Evolutionary conservation across 306 rosid species (phyloP).

Genomic region (Datisca glomerata): DNA sequence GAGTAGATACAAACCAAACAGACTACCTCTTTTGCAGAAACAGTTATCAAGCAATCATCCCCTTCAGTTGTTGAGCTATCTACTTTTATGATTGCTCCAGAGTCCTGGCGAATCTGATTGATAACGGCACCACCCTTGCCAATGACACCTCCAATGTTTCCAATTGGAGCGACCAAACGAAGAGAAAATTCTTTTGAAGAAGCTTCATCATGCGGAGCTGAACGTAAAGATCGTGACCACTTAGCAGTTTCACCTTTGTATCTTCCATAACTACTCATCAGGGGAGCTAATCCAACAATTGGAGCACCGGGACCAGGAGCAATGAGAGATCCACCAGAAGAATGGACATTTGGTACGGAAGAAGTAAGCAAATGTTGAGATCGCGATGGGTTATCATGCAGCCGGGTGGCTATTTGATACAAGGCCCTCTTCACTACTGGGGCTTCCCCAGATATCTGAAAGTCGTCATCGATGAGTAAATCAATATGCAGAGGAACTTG

Average conservation of each 20-base stretch:
- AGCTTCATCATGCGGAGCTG: conserved; percentile 78
- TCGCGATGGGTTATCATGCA: conserved; percentile 89
- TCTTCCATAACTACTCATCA: conserved; percentile 77
- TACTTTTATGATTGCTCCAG: conserved; percentile 87
- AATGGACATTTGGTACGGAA: conserved; percentile 36
- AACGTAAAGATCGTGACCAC: conserved; percentile 84
- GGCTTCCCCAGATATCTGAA: conserved; percentile 79
- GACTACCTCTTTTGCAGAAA: conserved; percentile 81
- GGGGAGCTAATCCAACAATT: conserved; percentile 72
- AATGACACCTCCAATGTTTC: conserved; percentile 90
- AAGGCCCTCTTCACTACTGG: conserved; percentile 74
- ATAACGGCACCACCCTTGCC: conserved; percentile 93
- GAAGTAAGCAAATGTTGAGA: conserved; percentile 84
- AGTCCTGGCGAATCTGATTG: conserved; percentile 92
- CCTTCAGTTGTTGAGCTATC: conserved; percentile 85
- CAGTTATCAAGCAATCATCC: conserved; percentile 77
- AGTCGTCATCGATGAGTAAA: conserved; percentile 15
- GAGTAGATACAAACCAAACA: conserved; percentile 5
- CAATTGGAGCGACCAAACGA: conserved; percentile 78
- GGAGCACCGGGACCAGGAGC: conserved; percentile 70
- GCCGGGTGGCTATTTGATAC: conserved; percentile 68
- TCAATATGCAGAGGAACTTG: neutral
- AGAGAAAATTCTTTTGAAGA: conserved; percentile 79
- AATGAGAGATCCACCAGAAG: conserved; percentile 57
- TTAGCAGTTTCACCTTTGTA: conserved; percentile 81